A percentile compares a stretch with the other conserved stretches of the same genome.
phyloP scores from a whole-genome alignment of 257 asterid species.

The Misopates orontium region DNA sequence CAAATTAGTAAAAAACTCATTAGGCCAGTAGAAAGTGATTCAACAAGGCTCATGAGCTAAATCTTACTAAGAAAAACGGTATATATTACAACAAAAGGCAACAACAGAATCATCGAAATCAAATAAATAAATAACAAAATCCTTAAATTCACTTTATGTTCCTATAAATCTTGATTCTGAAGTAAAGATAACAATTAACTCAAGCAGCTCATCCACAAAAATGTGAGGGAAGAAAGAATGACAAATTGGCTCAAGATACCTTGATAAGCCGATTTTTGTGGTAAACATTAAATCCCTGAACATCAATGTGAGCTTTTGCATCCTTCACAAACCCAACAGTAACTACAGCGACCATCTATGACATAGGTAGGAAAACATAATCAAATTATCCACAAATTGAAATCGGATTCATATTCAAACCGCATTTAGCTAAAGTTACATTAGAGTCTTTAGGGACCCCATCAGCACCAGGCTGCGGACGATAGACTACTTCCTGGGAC shows the following conservation, averaged over 20 bases:
- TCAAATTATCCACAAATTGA: conserved; percentile 20
- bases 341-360: conserved; percentile 81
- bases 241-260: conserved; percentile 41
- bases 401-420: conserved; percentile 8
- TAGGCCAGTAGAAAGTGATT: too few relatives aligned
- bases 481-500: conserved; percentile 85
- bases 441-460: conserved; percentile 63
- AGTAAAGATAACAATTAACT: background rate
- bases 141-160: background rate
- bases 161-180: background rate
- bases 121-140: background rate
- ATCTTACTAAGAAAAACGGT: background rate
- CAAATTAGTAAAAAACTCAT: background rate
- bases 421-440: conserved; percentile 42
- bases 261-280: conserved; percentile 96
- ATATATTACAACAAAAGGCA: background rate
- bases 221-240: conserved; percentile 6
- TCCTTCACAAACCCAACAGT: conserved; percentile 98
- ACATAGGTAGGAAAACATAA: conserved; percentile 25
- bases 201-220: background rate
- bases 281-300: conserved; percentile 96
- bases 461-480: conserved; percentile 80
- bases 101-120: background rate
- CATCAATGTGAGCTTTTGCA: conserved; percentile 90
- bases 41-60: conserved; percentile 11